A percentile compares a stretch with the other conserved stretches of the same genome.
phyloP scores from a whole-genome alignment of 2,329 filamentous ascomycete genomes.

The Fusarium temperatum region DNA sequence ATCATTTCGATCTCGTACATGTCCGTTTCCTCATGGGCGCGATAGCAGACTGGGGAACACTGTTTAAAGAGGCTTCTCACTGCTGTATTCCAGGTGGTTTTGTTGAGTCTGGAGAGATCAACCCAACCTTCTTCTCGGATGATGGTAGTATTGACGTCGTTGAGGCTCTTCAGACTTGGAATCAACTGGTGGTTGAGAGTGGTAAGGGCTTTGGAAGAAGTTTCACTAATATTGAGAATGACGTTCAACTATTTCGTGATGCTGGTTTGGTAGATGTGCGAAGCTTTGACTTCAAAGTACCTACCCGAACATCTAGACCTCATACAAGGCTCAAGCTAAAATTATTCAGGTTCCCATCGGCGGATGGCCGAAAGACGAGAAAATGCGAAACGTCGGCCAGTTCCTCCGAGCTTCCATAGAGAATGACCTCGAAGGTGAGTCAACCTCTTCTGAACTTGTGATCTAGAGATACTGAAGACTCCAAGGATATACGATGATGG shows the following conservation, averaged over 20 bases:
- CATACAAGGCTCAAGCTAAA: neutral
- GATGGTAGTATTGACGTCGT: neutral
- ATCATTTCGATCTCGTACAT: neutral
- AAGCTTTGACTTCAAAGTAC: constrained; percentile 1
- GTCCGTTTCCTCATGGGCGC: neutral
- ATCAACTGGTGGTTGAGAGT: neutral
- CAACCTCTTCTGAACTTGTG: accelerated
- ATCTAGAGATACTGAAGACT: neutral
- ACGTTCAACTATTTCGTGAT: neutral
- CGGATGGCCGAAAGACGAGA: constrained; percentile 7
- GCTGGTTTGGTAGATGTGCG: constrained; percentile 1
- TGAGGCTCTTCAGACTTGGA: neutral
- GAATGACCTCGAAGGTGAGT: constrained; percentile 13
- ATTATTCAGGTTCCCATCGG: neutral
- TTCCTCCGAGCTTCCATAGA: constrained; percentile 10
- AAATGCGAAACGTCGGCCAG: neutral
- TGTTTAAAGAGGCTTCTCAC: neutral
- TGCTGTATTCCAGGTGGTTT: neutral
- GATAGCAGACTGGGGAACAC: neutral
- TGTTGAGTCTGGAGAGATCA: neutral
- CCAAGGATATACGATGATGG: constrained; percentile 10
- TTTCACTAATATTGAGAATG: neutral
- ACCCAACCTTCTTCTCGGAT: neutral
- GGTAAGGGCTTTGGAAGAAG: neutral
- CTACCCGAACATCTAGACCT: too few species aligned